phyloP scores from a whole-genome alignment of 2,329 filamentous ascomycete species.

The Apiospora malaysiana region DNA sequence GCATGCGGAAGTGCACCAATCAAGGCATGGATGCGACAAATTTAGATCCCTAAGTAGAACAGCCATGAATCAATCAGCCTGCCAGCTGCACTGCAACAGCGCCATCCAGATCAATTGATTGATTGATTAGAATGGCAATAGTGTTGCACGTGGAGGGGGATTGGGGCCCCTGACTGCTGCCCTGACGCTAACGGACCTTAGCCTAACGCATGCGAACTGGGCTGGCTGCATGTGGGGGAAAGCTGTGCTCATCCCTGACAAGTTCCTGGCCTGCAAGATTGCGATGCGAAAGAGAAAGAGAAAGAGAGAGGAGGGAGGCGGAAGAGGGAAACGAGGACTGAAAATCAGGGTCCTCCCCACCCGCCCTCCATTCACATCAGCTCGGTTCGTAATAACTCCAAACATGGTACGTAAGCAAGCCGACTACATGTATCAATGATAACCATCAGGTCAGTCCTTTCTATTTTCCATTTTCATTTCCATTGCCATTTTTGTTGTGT shows the following conservation, averaged over 20 bases:
- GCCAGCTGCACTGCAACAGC: neutral
- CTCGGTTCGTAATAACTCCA: neutral
- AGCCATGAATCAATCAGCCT: no score
- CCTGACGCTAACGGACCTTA: constrained; percentile 2
- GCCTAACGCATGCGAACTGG: constrained; percentile 14
- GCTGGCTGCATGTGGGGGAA: constrained; percentile 13
- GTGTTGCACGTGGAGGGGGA: neutral
- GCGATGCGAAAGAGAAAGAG: neutral
- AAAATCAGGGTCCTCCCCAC: constrained; percentile 15
- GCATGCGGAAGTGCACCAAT: no score
- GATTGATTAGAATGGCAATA: neutral
- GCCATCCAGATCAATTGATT: neutral
- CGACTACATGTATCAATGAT: no score
- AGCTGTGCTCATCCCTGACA: neutral
- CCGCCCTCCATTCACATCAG: neutral
- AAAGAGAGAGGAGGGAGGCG: neutral
- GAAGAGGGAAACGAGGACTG: neutral
- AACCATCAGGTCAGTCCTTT: no score
- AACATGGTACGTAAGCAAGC: neutral
- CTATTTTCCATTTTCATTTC: no score
- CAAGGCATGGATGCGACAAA: no score
- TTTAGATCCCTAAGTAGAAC: no score
- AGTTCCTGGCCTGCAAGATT: neutral
- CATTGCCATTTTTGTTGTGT: no score
- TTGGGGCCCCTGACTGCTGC: constrained; percentile 3